Evolutionary conservation across 495 filamentous ascomycete species (phyloP).

Genomic region (Neurospora pannonica): DNA sequence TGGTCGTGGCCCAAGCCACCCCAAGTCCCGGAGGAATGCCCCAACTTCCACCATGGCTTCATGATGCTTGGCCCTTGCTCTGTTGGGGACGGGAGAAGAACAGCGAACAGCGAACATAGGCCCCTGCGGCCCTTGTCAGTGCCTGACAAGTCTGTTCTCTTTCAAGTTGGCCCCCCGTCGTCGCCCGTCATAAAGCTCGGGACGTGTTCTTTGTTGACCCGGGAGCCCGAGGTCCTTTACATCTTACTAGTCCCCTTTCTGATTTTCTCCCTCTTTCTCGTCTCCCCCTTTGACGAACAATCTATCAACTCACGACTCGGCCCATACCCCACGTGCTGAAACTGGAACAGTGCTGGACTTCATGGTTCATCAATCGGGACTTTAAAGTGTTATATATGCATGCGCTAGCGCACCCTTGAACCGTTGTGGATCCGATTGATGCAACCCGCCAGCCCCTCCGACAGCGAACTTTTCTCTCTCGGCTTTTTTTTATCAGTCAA

Average conservation of each 20-base stretch:
- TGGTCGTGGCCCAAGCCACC: neutral
- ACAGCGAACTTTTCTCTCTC: neutral
- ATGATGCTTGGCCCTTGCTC: neutral
- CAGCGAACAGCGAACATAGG: neutral
- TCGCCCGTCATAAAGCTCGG: neutral
- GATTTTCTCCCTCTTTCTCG: neutral
- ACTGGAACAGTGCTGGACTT: neutral
- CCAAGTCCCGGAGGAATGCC: neutral
- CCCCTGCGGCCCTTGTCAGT: neutral
- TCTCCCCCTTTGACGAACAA: neutral
- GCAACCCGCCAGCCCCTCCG: neutral
- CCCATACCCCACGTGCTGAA: neutral
- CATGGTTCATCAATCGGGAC: neutral
- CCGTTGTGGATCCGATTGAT: neutral
- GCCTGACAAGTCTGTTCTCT: neutral
- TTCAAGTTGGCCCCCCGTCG: neutral
- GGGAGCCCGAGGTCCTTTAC: neutral
- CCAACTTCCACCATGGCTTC: neutral
- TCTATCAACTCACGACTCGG: neutral
- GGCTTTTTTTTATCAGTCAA: neutral
- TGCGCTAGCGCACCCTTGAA: neutral
- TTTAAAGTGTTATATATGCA: neutral
- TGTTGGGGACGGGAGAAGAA: neutral
- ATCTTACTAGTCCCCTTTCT: neutral
- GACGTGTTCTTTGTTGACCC: neutral